Base-by-base conservation (phyloP, 2,329 filamentous ascomycete genomes). In the Tolypocladium tundrense region DNA sequence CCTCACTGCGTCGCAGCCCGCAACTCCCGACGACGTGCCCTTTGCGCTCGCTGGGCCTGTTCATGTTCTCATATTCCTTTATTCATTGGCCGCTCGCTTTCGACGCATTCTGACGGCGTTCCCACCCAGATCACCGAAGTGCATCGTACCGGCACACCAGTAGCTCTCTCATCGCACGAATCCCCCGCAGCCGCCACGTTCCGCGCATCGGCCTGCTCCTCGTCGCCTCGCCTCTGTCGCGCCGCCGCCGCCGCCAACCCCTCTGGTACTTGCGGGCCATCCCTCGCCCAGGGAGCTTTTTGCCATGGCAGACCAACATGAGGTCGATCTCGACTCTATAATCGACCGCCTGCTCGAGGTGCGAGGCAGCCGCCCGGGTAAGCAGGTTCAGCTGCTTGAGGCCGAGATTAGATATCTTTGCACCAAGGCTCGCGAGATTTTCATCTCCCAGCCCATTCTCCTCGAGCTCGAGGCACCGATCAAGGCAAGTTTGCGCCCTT, bases 311-410 rank as follows among this genome's bases (percentile, higher is more conserved):
- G 81, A 84, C 74, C 81, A 84, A 74, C 79, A 91, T 78, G 93
- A 97, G 78, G 90, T 97, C 79, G 93, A 97, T 80, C 84, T 99
- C 79, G 94, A 99, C 78, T 97, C 92, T 71, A 96, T 97, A 86
- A 97, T 99, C 82, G 93, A 97, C 77, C 87, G 94, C 77, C 85
- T 99, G 71, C 83, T 97, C 72, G 94, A 99, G 79, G 94, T 97
- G 73, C 88, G 94, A 78, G 94, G 93, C 73, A 97, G 92, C 83
- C 88, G 94, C 72, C 94, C 94, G 59, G 94, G 94, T 69, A 99
- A 99, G 82, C 94, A 97, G 79, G 94, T 99, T 58, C 93, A 97
- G 79, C 85, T 99, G 66, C 82, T 96, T 65, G 94, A 99, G 77
- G 87, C 90, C 61, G 94, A 97, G 79, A 99, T 99, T 68, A 88